Conservation (phyloP, 306 rosid species). For the Trifolium repens region DNA sequence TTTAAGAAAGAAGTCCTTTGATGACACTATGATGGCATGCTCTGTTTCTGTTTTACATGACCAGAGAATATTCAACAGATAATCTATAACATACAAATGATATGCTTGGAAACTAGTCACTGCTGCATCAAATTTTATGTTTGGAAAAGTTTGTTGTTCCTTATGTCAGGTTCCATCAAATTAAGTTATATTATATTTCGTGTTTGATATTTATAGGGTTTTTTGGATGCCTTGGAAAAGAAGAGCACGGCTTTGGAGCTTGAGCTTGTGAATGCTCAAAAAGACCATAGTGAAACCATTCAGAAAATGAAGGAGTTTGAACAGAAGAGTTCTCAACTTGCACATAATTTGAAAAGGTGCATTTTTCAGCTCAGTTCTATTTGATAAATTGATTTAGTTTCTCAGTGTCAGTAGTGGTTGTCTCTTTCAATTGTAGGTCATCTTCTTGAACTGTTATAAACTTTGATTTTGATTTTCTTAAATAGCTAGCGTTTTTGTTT, state of each 20-base stretch:
- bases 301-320: slow-evolving; percentile 75
- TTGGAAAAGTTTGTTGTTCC: background rate
- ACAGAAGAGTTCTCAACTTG: slow-evolving; percentile 67
- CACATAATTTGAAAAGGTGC: slow-evolving; percentile 74
- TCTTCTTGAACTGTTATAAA: slow-evolving; percentile 25
- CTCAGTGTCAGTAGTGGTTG: slow-evolving; percentile 7
- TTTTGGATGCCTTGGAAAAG: slow-evolving; percentile 73
- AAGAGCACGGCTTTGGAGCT: slow-evolving; percentile 62
- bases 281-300: slow-evolving; percentile 50
- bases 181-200: slow-evolving; percentile 12
- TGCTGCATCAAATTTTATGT: slow-evolving; percentile 4
- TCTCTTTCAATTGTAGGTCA: slow-evolving; percentile 4
- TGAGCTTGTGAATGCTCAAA: slow-evolving; percentile 66
- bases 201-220: slow-evolving; percentile 55
- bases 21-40: slow-evolving; percentile 12
- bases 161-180: slow-evolving; percentile 9
- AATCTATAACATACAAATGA: background rate
- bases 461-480: slow-evolving; percentile 6
- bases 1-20: background rate
- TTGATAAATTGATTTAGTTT: slow-evolving; percentile 16
- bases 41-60: slow-evolving; percentile 11
- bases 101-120: background rate
- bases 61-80: slow-evolving; percentile 24
- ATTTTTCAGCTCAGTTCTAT: slow-evolving; percentile 4
- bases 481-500: background rate